Evolutionary conservation across 176 grass and related monocot species (phyloP).

Genomic region (Oryza australiensis): DNA sequence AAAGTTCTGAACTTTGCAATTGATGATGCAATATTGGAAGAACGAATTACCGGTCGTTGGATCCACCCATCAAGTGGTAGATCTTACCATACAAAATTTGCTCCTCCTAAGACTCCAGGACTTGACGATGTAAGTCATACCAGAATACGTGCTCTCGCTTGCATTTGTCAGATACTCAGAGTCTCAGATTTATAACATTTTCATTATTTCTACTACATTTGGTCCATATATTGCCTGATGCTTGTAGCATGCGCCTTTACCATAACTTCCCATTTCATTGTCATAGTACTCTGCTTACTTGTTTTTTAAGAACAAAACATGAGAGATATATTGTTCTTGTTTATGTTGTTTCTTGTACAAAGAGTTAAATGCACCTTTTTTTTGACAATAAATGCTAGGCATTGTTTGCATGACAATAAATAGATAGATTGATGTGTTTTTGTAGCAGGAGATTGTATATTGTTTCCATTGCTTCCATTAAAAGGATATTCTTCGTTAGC

Average conservation of each 20-base stretch:
- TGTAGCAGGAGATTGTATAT: constrained; percentile 6
- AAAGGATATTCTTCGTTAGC: background rate
- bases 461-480: constrained; percentile 1
- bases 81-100: constrained; percentile 93
- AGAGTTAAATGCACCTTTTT: background rate
- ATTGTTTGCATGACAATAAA: background rate
- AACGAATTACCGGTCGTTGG: constrained; percentile 97
- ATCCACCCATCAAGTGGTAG: constrained; percentile 84
- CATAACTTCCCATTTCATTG: background rate
- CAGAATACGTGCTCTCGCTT: background rate
- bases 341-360: background rate
- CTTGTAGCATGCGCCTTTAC: background rate
- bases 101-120: constrained; percentile 81
- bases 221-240: background rate
- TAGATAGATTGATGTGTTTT: background rate
- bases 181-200: background rate
- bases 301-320: background rate
- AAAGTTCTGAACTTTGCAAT: constrained; percentile 95
- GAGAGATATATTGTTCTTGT: background rate
- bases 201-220: background rate
- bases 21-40: constrained; percentile 87
- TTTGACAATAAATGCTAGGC: background rate
- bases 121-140: constrained; percentile 83
- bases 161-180: background rate
- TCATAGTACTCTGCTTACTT: background rate